phyloP scores from a whole-genome alignment of 768 basidiomycete genomes.

The Pleurotus cornucopiae region DNA sequence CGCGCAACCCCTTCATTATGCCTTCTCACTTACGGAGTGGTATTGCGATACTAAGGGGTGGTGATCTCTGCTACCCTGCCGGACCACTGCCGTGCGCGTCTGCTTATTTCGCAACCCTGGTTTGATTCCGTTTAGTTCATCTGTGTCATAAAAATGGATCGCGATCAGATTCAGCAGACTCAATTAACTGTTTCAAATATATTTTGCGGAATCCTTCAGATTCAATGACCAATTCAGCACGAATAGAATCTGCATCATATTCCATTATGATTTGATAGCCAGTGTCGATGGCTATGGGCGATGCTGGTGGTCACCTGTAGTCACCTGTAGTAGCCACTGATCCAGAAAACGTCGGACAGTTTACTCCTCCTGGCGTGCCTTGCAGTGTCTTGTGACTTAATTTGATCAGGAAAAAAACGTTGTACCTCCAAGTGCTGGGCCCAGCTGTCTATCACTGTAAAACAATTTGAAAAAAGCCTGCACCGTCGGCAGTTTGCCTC shows the following conservation, averaged over 20 bases:
- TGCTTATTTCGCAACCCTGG: slow-evolving; percentile 8
- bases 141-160: slow-evolving; percentile 9
- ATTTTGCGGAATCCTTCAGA: not conserved
- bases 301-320: not conserved
- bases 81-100: slow-evolving; percentile 6
- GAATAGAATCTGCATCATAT: not conserved
- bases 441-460: slow-evolving; percentile 7
- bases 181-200: slow-evolving; percentile 5
- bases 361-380: slow-evolving; percentile 7
- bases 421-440: slow-evolving; percentile 6
- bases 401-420: slow-evolving; percentile 6
- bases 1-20: slow-evolving; percentile 8
- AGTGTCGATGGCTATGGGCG: not conserved
- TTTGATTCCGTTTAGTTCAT: slow-evolving; percentile 9
- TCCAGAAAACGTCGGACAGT: not conserved
- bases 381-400: slow-evolving; percentile 8
- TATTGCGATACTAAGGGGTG: slow-evolving; percentile 8
- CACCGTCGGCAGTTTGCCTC: slow-evolving; percentile 7
- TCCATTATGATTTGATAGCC: not conserved
- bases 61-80: slow-evolving; percentile 8
- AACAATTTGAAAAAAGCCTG: slow-evolving; percentile 7
- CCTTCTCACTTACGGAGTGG: not conserved
- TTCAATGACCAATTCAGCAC: too few species aligned
- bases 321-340: not conserved
- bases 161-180: slow-evolving; percentile 8